Base-by-base conservation (phyloP, 2,329 filamentous ascomycete genomes). In the Beauveria brongniartii region DNA sequence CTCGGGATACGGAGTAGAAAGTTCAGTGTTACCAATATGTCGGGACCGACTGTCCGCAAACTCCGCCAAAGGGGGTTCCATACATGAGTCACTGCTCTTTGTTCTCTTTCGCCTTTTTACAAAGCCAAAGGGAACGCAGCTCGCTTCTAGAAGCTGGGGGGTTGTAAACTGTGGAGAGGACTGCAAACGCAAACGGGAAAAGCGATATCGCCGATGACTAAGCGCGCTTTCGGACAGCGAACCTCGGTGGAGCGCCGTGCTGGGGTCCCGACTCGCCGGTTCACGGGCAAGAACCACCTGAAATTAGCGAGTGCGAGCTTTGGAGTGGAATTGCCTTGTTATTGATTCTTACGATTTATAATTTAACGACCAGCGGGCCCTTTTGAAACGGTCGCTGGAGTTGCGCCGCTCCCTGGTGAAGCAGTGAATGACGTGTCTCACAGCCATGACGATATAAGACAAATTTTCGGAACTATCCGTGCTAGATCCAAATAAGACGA, bases 121-220 rank as follows among this genome's bases (percentile, higher is more conserved):
- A 24, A 34, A 10, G 30, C 5, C 12, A 16, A 37, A 5, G 12
- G 34, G 0, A 37, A 22, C 18, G 40, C 37, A 43, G 37, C 9
- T n/a, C 8, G 16, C 12, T 37, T 37, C 34, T 41, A 37, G n/a
- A 22, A 22, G 50, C n/a, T n/a, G 50, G 28, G 3, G 20, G 28
- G 8, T 22, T 46, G 8, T 46, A 5, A 16, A 14, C 6, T 37
- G 14, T 16, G 34, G 34, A 34, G 30, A 16, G 34, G 34, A 37
- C 34, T 14, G 34, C 34, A 37, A 37, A 37, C 34, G 34, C 34
- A 37, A 37, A 37, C 34, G 12, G 28, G 14, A 10, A 37, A 37
- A 12, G 20, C 22, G 5, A 57, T 40, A 26, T 57, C 20, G 43
- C 54, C 55, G 55, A 48, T 57, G 55, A 57, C 55, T 57, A 57